Percentiles rank a stretch among this genome's conserved stretches.
Evolutionary conservation across 208 protist genomes (phyloP).

Genomic region (Trypanosoma melophagium): DNA sequence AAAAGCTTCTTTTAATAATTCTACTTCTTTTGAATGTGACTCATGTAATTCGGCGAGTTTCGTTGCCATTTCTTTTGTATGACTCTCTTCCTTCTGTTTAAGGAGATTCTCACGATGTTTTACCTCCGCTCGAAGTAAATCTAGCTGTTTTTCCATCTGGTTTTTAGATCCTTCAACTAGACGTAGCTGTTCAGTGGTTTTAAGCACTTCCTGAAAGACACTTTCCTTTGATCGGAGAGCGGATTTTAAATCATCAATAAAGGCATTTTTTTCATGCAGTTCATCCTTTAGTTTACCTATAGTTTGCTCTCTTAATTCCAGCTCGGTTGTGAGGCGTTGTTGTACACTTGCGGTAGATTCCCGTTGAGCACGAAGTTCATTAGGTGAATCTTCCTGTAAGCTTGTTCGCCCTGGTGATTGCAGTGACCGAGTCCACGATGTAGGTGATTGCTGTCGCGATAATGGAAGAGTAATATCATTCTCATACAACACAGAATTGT

Average conservation of each 20-base stretch:
- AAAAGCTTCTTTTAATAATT: constrained; percentile 45
- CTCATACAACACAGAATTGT: constrained; percentile 4
- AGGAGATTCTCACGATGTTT: constrained; percentile 4
- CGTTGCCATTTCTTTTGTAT: constrained; percentile 13
- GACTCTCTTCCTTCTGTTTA: constrained; percentile 1
- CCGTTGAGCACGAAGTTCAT: neutral
- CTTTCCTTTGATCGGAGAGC: constrained; percentile 24
- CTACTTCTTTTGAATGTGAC: constrained; percentile 38
- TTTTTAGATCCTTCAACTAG: constrained; percentile 10
- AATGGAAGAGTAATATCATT: constrained; percentile 7
- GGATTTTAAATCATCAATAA: constrained; percentile 28
- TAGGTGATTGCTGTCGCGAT: neutral
- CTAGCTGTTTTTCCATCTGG: constrained; percentile 17
- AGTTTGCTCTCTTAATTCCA: constrained; percentile 10
- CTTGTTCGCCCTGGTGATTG: neutral
- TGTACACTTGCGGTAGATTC: neutral
- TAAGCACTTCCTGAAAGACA: constrained; percentile 34
- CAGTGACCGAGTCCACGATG: too few species aligned
- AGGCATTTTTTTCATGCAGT: constrained; percentile 23
- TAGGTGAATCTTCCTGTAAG: neutral
- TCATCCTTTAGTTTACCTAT: constrained; percentile 9
- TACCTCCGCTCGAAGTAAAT: constrained; percentile 14
- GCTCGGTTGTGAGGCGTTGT: constrained; percentile 11
- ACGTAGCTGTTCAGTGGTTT: constrained; percentile 26
- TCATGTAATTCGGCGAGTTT: constrained; percentile 32